Evolutionary conservation across 2,329 filamentous ascomycete genomes (phyloP).

Genomic region (Cryoendolithus antarcticus): DNA sequence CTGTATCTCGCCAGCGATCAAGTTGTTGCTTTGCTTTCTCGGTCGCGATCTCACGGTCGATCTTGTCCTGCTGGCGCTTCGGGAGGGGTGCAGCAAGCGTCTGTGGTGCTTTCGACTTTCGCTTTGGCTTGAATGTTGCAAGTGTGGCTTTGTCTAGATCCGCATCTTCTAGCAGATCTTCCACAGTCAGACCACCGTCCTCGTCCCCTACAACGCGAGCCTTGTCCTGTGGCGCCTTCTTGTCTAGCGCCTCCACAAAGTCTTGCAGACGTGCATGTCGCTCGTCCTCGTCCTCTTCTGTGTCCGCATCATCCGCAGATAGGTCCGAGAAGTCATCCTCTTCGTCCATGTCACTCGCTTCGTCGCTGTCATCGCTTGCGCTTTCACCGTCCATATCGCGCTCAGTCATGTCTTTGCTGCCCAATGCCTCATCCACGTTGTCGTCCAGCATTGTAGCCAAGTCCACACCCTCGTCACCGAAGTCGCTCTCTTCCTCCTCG

Average conservation of each 20-base stretch:
- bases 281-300: conserved; percentile 40
- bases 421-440: conserved; percentile 34
- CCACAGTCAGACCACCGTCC: conserved; percentile 49
- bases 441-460: conserved; percentile 50
- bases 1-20: conserved; percentile 84
- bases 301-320: conserved; percentile 34
- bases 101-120: conserved; percentile 21
- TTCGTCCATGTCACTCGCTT: conserved; percentile 40
- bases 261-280: conserved; percentile 31
- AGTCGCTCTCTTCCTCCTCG: conserved; percentile 45
- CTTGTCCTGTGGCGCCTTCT: conserved; percentile 1
- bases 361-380: conserved; percentile 16
- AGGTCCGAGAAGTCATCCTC: conserved; percentile 42
- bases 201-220: conserved; percentile 35
- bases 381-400: conserved; percentile 18
- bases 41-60: conserved; percentile 73
- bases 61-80: conserved; percentile 71
- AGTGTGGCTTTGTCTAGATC: conserved; percentile 58
- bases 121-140: conserved; percentile 38
- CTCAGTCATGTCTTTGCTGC: conserved; percentile 22
- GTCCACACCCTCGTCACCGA: conserved; percentile 52
- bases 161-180: conserved; percentile 52
- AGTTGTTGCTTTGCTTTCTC: conserved; percentile 86
- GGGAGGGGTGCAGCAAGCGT: conserved; percentile 65
- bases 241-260: conserved; percentile 36